phyloP scores from a whole-genome alignment of 306 rosid species.

The Dalbergia cochinchinensis region DNA sequence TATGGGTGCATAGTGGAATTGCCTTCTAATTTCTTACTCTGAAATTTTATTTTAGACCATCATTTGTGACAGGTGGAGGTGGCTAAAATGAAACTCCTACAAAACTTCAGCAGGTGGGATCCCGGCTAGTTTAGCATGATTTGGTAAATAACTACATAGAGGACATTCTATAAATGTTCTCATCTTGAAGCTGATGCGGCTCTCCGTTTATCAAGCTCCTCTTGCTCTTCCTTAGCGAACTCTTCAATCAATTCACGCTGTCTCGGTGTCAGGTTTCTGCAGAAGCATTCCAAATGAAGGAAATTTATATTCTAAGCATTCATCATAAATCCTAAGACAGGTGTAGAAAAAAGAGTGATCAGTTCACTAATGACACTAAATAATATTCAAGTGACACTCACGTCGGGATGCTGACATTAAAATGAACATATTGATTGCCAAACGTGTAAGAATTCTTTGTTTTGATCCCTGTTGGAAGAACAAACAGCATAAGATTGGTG shows the following conservation, averaged over 20 bases:
- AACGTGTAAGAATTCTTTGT: constrained; percentile 66
- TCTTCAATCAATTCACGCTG: constrained; percentile 87
- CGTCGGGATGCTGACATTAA: constrained; percentile 91
- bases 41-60: constrained; percentile 25
- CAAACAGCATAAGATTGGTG: constrained; percentile 6
- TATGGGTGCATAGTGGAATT: constrained; percentile 27
- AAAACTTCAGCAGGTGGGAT: constrained; percentile 58
- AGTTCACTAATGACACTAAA: not conserved
- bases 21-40: constrained; percentile 33
- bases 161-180: constrained; percentile 31
- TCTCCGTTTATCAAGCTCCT: constrained; percentile 55
- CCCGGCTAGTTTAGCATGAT: constrained; percentile 37
- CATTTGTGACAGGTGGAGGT: constrained; percentile 11
- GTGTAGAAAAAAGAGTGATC: not conserved
- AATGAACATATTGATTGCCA: constrained; percentile 94
- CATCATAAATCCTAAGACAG: constrained; percentile 1
- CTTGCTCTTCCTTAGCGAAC: constrained; percentile 82
- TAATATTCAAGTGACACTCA: constrained; percentile 52
- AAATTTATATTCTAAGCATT: constrained; percentile 2
- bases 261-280: constrained; percentile 79
- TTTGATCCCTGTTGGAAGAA: constrained; percentile 68
- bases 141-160: not conserved
- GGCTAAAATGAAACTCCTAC: constrained; percentile 57
- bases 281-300: constrained; percentile 29
- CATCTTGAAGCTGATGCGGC: constrained; percentile 71